Evolutionary conservation across 805 yeast species (phyloP).

Genomic region (Ogataea nakhonphanomensis): DNA sequence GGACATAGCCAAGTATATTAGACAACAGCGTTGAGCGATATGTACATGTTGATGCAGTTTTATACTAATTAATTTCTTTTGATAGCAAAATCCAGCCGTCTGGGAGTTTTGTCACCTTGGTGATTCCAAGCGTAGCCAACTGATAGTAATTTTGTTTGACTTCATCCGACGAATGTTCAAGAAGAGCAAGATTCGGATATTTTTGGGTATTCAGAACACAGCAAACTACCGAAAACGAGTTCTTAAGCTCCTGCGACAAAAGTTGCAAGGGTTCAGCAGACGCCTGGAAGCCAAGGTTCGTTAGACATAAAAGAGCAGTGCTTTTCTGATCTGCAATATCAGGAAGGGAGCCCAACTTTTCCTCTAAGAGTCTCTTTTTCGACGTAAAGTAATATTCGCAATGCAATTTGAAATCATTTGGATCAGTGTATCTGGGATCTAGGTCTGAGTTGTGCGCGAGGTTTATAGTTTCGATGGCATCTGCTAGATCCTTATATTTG

Average conservation of each 20-base stretch:
- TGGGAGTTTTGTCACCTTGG: slow-evolving; percentile 18
- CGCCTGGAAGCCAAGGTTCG: slow-evolving; percentile 15
- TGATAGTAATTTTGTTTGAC: slow-evolving; percentile 21
- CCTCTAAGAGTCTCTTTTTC: slow-evolving; percentile 6
- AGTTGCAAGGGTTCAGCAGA: slow-evolving; percentile 11
- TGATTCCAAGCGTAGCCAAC: slow-evolving; percentile 26
- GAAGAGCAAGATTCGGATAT: slow-evolving; percentile 22
- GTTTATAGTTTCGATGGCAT: slow-evolving; percentile 20
- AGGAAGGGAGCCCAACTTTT: slow-evolving; percentile 1
- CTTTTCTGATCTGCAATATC: slow-evolving; percentile 1
- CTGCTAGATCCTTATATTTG: slow-evolving; percentile 18
- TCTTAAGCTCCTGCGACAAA: slow-evolving; percentile 2
- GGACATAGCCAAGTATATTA: slow-evolving; percentile 63
- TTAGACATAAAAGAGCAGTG: slow-evolving; percentile 15
- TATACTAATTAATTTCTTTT: slow-evolving; percentile 4
- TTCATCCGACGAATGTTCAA: slow-evolving; percentile 7
- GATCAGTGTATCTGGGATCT: slow-evolving; percentile 15
- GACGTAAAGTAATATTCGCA: slow-evolving; percentile 21
- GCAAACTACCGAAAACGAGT: slow-evolving; percentile 13
- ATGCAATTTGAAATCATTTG: slow-evolving; percentile 19
- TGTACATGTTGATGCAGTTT: slow-evolving; percentile 1
- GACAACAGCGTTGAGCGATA: slow-evolving; percentile 21
- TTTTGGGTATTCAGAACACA: slow-evolving; percentile 23
- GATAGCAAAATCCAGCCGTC: slow-evolving; percentile 23
- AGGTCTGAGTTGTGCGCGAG: slow-evolving; percentile 8